These are phyloP conservation scores for Chondrostereum purpureum DNA, from an alignment of 1,284 basidiomycete species.

Conservation along the genomic window DNA sequence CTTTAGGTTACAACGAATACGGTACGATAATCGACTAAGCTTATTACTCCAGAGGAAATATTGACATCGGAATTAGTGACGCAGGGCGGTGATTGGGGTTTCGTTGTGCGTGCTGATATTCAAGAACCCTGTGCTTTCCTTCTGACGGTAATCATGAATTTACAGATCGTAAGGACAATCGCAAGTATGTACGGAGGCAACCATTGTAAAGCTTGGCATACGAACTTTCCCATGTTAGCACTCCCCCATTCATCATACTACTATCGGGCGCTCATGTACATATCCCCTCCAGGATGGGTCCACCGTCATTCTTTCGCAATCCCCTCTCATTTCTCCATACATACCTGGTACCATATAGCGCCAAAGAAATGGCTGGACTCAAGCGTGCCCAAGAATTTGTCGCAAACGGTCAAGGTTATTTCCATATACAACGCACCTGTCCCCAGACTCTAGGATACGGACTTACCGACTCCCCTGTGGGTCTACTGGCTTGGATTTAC, in stretches of 20 bases:
- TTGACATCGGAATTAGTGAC: constrained; percentile 27
- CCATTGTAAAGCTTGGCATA: constrained; percentile 32
- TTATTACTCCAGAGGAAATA: too few relatives aligned
- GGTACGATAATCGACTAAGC: constrained; percentile 24
- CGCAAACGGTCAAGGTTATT: constrained; percentile 22
- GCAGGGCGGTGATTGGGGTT: constrained; percentile 52
- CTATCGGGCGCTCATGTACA: constrained; percentile 14
- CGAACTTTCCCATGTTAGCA: constrained; percentile 26
- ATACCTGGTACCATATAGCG: constrained; percentile 17
- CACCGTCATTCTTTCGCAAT: constrained; percentile 16
- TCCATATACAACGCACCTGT: constrained; percentile 21
- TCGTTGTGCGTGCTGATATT: constrained; percentile 23
- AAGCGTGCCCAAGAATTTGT: constrained; percentile 15
- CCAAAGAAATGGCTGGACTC: constrained; percentile 16
- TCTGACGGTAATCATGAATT: too few relatives aligned
- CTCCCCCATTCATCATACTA: neutral
- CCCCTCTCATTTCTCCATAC: constrained; percentile 23
- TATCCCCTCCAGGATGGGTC: constrained; percentile 15
- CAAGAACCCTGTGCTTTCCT: too few relatives aligned
- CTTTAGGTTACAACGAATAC: constrained; percentile 39
- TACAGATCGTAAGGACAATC: constrained; percentile 25
- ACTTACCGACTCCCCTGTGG: constrained; percentile 35
- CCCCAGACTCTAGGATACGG: constrained; percentile 34
- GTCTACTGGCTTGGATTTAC: constrained; percentile 25
- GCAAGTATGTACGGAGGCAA: constrained; percentile 27